Evolutionary conservation across 2,329 filamentous ascomycete genomes (phyloP), one percentile per base, ranked within the genome.

Genomic region (Xylaria sp.): DNA sequence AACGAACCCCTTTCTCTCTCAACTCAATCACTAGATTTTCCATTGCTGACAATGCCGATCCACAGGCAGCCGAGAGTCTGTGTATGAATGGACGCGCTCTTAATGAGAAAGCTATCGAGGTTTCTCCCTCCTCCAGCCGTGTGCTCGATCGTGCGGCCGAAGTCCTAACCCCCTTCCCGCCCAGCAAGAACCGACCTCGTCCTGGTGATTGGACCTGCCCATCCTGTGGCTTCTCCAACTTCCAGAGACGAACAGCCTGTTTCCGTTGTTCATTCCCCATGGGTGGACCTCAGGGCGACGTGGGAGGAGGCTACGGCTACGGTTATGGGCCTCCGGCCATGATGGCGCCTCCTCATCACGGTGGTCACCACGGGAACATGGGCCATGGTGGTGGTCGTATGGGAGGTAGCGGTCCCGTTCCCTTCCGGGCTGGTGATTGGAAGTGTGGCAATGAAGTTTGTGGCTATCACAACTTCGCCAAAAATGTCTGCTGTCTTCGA

Each of bases 201-300:
- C 96, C 96, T 45, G 96, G 96, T 80, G 96, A 99, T 82, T 99
- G 96, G 96, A 98, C 95, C 68, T 99, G 96, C 85, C 96, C 96
- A 53, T 97, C 94, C 60, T 99, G 96, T 78, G 96, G 96, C 69
- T 99, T 99, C 84, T 97, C 94, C 76, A 99, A 99, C 86, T 99
- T 99, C 85, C 96, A 99, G 83, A 93, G 96, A 76, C 93, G 96
- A 75, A 98, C 96, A 20, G 96, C 95, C 60, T 99, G 96, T 82
- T 99, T 99, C 91, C 92, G 96, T 75, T 99, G 96, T 85, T 97
- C 94, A 0, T 99, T 97, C 89, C 95, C 96, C 80, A 91, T 91
- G 70, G 89, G 91, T 41, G 91, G 89, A 18, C 92, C 91, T 41
- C 88, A 87, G 46, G 86, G 91, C 80, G 76, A 77, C 10, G 75